Evolutionary conservation across 176 grass and related monocot genomes (phyloP).

Genomic region (Tillandsia fasciculata): DNA sequence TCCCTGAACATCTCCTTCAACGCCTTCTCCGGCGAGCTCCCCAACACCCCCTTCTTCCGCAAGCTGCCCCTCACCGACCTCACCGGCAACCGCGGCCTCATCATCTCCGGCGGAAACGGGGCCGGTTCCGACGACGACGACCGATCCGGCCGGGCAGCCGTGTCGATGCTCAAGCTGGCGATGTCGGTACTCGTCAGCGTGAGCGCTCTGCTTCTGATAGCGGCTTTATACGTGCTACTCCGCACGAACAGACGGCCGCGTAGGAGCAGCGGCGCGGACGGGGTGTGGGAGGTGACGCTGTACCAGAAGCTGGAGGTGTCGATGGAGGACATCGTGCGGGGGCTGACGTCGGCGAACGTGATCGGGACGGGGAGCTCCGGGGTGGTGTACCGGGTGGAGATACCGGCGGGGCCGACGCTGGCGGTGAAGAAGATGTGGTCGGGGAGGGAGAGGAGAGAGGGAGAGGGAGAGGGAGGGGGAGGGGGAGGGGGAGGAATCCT

Average conservation of each 20-base stretch:
- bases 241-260: slow-evolving; percentile 33
- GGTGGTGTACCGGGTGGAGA: slow-evolving; percentile 69
- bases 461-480: too few species aligned
- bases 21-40: slow-evolving; percentile 66
- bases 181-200: slow-evolving; percentile 60
- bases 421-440: slow-evolving; percentile 99
- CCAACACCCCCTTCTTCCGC: slow-evolving; percentile 75
- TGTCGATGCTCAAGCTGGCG: slow-evolving; percentile 57
- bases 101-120: slow-evolving; percentile 25
- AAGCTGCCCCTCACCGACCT: slow-evolving; percentile 80
- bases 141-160: slow-evolving; percentile 16
- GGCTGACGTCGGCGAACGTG: slow-evolving; percentile 71
- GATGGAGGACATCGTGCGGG: slow-evolving; percentile 57
- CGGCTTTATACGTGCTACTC: slow-evolving; percentile 42
- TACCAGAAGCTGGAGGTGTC: slow-evolving; percentile 90
- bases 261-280: slow-evolving; percentile 9
- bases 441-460: slow-evolving; percentile 38
- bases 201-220: slow-evolving; percentile 41
- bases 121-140: slow-evolving; percentile 15
- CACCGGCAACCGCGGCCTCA: slow-evolving; percentile 60
- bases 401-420: slow-evolving; percentile 41
- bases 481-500: too few species aligned
- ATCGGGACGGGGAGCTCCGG: slow-evolving; percentile 86
- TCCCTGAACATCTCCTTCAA: slow-evolving; percentile 85
- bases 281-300: slow-evolving; percentile 80